These are phyloP conservation scores for Fusarium mexicanum DNA, from an alignment of 2,329 filamentous ascomycete genomes.

Conservation along the genomic window DNA sequence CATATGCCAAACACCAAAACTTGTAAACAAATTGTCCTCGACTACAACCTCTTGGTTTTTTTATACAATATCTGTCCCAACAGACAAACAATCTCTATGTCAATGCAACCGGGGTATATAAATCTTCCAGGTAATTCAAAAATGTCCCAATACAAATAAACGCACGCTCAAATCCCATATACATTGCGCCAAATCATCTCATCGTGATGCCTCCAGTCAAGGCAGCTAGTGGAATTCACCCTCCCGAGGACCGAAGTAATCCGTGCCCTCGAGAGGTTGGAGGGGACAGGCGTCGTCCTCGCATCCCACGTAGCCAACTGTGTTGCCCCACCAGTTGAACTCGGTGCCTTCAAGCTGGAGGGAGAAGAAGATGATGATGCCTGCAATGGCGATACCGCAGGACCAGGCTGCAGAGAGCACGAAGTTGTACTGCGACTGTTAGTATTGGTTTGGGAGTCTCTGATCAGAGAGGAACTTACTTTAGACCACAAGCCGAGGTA, in stretches of 20 bases:
- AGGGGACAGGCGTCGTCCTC: conserved; percentile 54
- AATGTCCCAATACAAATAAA: conserved; percentile 37
- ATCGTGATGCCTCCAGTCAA: conserved; percentile 14
- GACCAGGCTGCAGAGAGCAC: conserved; percentile 62
- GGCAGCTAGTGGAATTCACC: conserved; percentile 48
- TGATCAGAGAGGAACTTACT: conserved; percentile 41
- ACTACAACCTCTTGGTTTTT: conserved; percentile 8
- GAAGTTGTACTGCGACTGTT: conserved; percentile 58
- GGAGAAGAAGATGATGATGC: conserved; percentile 64
- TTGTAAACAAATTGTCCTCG: neutral
- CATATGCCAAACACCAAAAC: neutral
- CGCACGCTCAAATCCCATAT: conserved; percentile 39
- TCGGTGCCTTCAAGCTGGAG: conserved; percentile 56
- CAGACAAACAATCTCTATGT: conserved; percentile 39
- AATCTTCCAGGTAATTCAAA: conserved; percentile 34
- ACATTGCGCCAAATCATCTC: conserved; percentile 38
- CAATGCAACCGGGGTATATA: conserved; percentile 42
- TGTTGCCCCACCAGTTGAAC: conserved; percentile 62
- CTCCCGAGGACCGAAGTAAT: conserved; percentile 53
- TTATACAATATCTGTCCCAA: conserved; percentile 31
- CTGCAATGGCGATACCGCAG: conserved; percentile 60
- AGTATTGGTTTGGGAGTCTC: neutral
- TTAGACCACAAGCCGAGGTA: conserved; percentile 63
- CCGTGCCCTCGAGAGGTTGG: conserved; percentile 47
- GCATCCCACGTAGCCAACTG: conserved; percentile 52